Base-by-base conservation (phyloP, 352 stramenopile species). In the Pythium insidiosum region DNA sequence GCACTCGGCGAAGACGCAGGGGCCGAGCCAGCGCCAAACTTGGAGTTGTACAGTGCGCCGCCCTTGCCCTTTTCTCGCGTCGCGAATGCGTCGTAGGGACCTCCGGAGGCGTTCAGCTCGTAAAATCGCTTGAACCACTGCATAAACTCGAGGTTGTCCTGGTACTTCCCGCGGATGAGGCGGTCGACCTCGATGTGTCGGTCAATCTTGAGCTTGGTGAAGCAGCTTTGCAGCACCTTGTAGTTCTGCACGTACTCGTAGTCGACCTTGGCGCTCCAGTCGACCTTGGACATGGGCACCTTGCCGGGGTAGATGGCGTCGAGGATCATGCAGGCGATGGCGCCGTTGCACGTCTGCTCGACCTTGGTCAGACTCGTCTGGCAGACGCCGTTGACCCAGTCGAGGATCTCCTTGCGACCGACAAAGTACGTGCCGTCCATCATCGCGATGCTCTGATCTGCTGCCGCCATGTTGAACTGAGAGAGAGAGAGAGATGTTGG, bases 91-190 rank as follows among this genome's bases (percentile, higher is more conserved):
- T 99, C 95, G 66, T 99, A 99, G 9, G 97, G 88, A 24, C 70
- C 55, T 4, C 66, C 61, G 2, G 67, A 75, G n/a, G 67, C 75
- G 47, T 92, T 95, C 46, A 88, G 63, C 37, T 97, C 86, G 62
- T 94, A 96, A 43, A 97, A 97, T 21, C 73, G 72, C 49, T 96
- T 97, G 52, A 95, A 92, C 88, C 95, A 99, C 73, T 99, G 97
- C 87, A 99, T 99, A 62, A 99, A 99, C 68, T 99, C 97, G 47
- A 99, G 80, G 68, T 99, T 99, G 65, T 99, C 97, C 65, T 99
- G 96, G 78, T 99, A 99, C 64, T 98, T 99, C 36, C 89, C 97
- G 18, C 95, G 81, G 55, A 99, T 97, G 23, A 99, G 78, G 28
- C 96, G 95, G 46, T 98, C 89, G 20, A 99, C 96, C 61, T 99